Evolutionary conservation across 345 rosid species (phyloP).

Genomic region (Eutrema heterophyllum): DNA sequence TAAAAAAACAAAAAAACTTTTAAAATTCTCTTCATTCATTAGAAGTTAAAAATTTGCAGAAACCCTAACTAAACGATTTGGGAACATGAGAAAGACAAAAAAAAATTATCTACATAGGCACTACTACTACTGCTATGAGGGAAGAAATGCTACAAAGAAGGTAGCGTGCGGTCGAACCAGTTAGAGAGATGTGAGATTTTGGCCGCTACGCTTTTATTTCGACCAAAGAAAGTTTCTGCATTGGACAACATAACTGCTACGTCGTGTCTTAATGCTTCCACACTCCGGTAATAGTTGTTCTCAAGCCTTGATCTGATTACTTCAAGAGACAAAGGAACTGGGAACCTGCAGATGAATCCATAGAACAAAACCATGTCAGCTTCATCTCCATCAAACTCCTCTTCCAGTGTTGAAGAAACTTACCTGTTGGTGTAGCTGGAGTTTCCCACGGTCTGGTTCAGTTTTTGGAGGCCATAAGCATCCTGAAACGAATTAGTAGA

Average conservation of each 20-base stretch:
- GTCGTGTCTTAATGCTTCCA: constrained; percentile 79
- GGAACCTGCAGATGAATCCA: constrained; percentile 54
- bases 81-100: background rate
- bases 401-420: constrained; percentile 1
- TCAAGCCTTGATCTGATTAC: constrained; percentile 68
- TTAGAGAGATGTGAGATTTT: constrained; percentile 61
- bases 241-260: constrained; percentile 57
- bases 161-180: constrained; percentile 43
- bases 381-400: background rate
- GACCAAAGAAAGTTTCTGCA: constrained; percentile 60
- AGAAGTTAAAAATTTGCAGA: background rate
- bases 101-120: constrained; percentile 40
- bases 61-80: constrained; percentile 19
- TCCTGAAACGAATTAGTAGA: constrained; percentile 52
- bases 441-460: constrained; percentile 68
- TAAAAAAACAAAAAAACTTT: background rate
- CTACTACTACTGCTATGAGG: background rate
- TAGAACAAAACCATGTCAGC: background rate
- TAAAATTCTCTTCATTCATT: background rate
- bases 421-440: constrained; percentile 85
- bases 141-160: constrained; percentile 40
- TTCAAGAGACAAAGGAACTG: constrained; percentile 78
- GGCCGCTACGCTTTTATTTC: constrained; percentile 43
- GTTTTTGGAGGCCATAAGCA: constrained; percentile 63
- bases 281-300: constrained; percentile 73